These are phyloP conservation scores for Nepenthes alata DNA, from an alignment of 179 eudicot genomes.

Conservation along the genomic window DNA sequence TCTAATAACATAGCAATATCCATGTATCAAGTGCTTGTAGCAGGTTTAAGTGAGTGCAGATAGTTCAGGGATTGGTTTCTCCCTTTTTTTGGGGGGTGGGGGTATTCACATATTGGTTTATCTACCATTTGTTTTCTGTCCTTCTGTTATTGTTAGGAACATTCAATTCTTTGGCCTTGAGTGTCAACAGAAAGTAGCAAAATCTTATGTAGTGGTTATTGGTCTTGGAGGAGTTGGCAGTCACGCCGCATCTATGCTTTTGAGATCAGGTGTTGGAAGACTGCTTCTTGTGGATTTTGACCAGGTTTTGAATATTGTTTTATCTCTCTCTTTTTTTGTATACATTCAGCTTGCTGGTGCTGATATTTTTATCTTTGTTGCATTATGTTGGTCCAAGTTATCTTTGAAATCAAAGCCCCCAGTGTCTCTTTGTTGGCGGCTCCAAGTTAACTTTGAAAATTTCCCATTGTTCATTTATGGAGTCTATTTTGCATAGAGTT, in stretches of 20 bases:
- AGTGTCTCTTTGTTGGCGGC: neutral
- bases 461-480: too few species aligned
- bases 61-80: neutral
- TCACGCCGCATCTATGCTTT: constrained; percentile 96
- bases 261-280: constrained; percentile 92
- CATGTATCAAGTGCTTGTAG: too few species aligned
- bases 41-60: neutral
- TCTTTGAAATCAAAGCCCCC: neutral
- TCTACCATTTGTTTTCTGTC: neutral
- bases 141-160: constrained; percentile 39
- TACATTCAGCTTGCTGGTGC: too few species aligned
- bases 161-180: constrained; percentile 89
- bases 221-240: constrained; percentile 99
- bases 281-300: constrained; percentile 95
- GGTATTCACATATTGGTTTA: constrained; percentile 2
- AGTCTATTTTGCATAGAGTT: too few species aligned
- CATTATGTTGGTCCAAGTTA: neutral
- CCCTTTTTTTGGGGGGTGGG: too few species aligned
- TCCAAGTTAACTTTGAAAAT: neutral
- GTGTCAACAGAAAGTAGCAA: constrained; percentile 60
- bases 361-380: neutral
- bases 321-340: neutral
- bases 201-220: constrained; percentile 82
- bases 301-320: constrained; percentile 46
- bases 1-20: too few species aligned